Percentiles rank a stretch among this genome's conserved stretches.
These are phyloP conservation scores for Porogramme epimiltina DNA, from an alignment of 1,284 basidiomycete species.

Conservation along the genomic window DNA sequence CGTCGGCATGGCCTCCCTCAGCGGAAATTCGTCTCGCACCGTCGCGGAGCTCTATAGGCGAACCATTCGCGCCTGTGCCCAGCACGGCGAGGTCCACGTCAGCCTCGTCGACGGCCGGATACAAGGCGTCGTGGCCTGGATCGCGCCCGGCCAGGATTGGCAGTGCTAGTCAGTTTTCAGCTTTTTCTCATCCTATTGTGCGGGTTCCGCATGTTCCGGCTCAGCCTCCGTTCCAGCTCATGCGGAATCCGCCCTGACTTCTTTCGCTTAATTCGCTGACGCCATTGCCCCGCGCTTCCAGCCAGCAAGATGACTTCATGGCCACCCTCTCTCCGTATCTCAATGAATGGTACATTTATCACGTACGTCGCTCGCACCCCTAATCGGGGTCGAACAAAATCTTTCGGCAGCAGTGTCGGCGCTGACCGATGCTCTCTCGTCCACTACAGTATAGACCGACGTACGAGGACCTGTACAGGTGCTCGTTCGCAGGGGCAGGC, in stretches of 20 bases:
- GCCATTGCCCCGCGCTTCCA: not conserved
- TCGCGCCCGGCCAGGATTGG: slow-evolving; percentile 28
- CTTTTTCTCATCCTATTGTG: not conserved
- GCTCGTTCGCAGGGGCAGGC: slow-evolving; percentile 17
- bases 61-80: slow-evolving; percentile 22
- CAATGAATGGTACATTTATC: slow-evolving; percentile 24
- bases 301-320: slow-evolving; percentile 18
- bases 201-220: not conserved
- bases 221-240: not conserved
- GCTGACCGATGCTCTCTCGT: not conserved
- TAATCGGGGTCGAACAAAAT: not conserved
- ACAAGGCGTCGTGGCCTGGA: slow-evolving; percentile 24
- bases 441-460: slow-evolving; percentile 25
- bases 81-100: slow-evolving; percentile 23
- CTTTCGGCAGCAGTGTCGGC: not conserved
- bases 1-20: slow-evolving; percentile 24
- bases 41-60: slow-evolving; percentile 22
- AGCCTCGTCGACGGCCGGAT: slow-evolving; percentile 21
- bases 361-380: slow-evolving; percentile 19
- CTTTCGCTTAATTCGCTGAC: not conserved
- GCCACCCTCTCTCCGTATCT: slow-evolving; percentile 16
- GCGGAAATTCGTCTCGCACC: slow-evolving; percentile 19
- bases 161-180: slow-evolving; percentile 25
- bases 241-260: not conserved
- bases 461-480: slow-evolving; percentile 30